phyloP scores from a whole-genome alignment of 805 yeast genomes.

The Soucietia sequanensis region DNA sequence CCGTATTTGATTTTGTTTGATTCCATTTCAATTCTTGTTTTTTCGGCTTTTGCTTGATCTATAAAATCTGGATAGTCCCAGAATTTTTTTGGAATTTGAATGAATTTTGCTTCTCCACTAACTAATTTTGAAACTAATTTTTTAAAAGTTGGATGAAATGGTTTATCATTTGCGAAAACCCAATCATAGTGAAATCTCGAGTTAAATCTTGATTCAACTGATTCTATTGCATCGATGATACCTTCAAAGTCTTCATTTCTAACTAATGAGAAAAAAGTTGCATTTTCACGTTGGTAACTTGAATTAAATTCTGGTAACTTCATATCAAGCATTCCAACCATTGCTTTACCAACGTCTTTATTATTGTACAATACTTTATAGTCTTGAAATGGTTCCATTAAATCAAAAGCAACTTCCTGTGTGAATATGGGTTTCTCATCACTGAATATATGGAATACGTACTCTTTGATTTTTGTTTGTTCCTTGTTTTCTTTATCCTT shows the following conservation, averaged over 20 bases:
- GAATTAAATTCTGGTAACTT: neutral
- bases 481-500: no score
- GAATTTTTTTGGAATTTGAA: conserved; percentile 17
- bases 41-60: conserved; percentile 24
- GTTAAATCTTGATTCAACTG: conserved; percentile 23
- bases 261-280: conserved; percentile 16
- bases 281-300: conserved; percentile 9
- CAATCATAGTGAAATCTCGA: conserved; percentile 21
- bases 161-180: conserved; percentile 24
- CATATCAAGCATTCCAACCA: neutral
- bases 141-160: conserved; percentile 20
- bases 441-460: neutral
- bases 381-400: conserved; percentile 1
- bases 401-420: neutral
- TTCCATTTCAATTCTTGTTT: conserved; percentile 20
- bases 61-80: conserved; percentile 24
- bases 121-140: conserved; percentile 12
- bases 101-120: conserved; percentile 18
- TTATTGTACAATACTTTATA: conserved; percentile 2
- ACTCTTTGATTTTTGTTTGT: neutral
- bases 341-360: conserved; percentile 4
- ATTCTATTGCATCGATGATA: conserved; percentile 14
- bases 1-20: conserved; percentile 34
- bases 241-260: conserved; percentile 13
- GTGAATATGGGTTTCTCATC: neutral